Evolutionary conservation across 176 grass and related monocot species (phyloP), one percentile per base, ranked within the genome.

Genomic region (Puya raimondii): DNA sequence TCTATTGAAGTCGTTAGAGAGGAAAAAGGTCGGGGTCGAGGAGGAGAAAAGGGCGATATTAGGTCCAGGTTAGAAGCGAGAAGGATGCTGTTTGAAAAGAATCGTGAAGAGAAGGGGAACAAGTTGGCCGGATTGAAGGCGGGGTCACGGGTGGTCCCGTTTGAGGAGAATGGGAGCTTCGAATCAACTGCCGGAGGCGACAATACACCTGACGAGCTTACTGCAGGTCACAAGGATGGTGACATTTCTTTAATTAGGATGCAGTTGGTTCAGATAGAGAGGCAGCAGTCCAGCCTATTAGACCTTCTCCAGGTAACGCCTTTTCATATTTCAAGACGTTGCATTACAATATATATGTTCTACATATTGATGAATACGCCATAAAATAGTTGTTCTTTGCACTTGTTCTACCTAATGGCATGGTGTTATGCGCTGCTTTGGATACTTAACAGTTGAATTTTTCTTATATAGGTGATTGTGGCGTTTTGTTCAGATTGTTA

Each of bases 201-300:
- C 63, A 72, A 53, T 10, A 51, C 18, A 7, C 70, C 71, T 22
- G 87, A 93, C 27, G 89, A 93, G 29, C 65, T 82, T 72, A 75
- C 78, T 53, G 22, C 77, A 20, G 80, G 63, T 48, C 76, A 88
- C 70, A 88, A 85, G 61, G 94, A 87, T 64, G 82, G 82, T 33
- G 82, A 84, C 56, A 70, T 99, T 53, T 99, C 87, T 0, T 81
- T 81, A 71, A 93, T 99, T 77, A 80, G 84, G 72, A 85, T 84
- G 85, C 89, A 99, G 63, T 80, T 99, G 49, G 82, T 93, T 88
- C 94, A 93, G 74, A 99, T 99, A 66, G 89, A 93, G 84, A 90
- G 84, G 64, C 89, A 91, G 58, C 94, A 99, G 57, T 75, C 85
- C 51, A 91, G 76, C 69, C 74, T 99, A 68, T 84, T 99, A 14